Evolutionary conservation across 2,329 filamentous ascomycete species (phyloP).

Genomic region (Fusarium devonianum): DNA sequence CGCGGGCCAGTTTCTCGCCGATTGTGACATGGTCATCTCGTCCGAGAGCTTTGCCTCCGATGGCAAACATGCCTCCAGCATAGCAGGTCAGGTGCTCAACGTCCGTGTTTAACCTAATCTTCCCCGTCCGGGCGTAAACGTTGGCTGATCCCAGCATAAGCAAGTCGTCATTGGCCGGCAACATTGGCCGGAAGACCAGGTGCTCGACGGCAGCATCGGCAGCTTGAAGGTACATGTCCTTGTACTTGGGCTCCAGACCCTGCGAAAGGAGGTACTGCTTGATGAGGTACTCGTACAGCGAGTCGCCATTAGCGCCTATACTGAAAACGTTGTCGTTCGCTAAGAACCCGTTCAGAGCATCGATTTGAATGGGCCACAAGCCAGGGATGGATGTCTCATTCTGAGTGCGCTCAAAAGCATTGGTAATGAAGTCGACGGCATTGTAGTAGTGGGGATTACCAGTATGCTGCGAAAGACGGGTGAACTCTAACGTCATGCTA

Average conservation of each 20-base stretch:
- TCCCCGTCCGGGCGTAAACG: conserved; percentile 41
- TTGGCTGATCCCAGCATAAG: conserved; percentile 61
- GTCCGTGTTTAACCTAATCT: conserved; percentile 43
- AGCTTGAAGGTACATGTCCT: conserved; percentile 52
- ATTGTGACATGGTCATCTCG: conserved; percentile 60
- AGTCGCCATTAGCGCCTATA: conserved; percentile 61
- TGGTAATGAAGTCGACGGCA: conserved; percentile 63
- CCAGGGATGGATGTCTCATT: conserved; percentile 63
- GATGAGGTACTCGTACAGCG: conserved; percentile 70
- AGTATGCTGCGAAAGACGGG: conserved; percentile 67
- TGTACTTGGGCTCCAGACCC: conserved; percentile 55
- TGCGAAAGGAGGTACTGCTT: conserved; percentile 71
- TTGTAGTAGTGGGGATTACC: conserved; percentile 67
- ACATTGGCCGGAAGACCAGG: conserved; percentile 72
- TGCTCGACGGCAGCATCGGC: conserved; percentile 65
- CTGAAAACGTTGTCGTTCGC: conserved; percentile 51
- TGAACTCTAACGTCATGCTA: conserved; percentile 67
- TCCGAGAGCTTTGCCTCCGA: conserved; percentile 64
- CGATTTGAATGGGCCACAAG: conserved; percentile 66
- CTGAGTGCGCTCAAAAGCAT: conserved; percentile 61
- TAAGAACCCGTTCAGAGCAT: conserved; percentile 47
- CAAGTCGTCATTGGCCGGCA: conserved; percentile 63
- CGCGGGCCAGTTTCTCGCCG: conserved; percentile 66
- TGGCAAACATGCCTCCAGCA: conserved; percentile 69
- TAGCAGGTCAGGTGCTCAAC: conserved; percentile 69